Evolutionary conservation across 2,329 filamentous ascomycete genomes (phyloP).

Genomic region (Talaromyces sp.): DNA sequence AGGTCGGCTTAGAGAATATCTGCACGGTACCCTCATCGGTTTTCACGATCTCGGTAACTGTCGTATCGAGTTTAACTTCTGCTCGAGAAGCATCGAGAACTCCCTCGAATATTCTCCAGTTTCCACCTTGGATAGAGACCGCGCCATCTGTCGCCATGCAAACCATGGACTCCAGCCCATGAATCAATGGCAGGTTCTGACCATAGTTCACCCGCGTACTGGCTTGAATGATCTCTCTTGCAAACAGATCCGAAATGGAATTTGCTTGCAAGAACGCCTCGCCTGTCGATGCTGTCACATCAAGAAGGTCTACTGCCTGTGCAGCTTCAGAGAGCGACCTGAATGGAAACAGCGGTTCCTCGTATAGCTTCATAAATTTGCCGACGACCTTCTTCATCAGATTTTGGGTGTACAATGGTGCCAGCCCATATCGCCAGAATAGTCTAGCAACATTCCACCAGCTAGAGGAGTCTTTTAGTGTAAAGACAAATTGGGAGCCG

Average conservation of each 20-base stretch:
- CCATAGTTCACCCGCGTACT: constrained; percentile 94
- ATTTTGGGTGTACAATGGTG: constrained; percentile 72
- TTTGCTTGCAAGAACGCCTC: constrained; percentile 70
- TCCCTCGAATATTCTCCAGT: constrained; percentile 89
- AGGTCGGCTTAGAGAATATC: constrained; percentile 41
- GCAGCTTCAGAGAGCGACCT: constrained; percentile 70
- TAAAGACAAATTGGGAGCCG: constrained; percentile 72
- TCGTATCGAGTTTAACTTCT: constrained; percentile 65
- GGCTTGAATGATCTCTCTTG: constrained; percentile 83
- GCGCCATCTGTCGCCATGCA: constrained; percentile 89
- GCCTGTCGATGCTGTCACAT: constrained; percentile 71
- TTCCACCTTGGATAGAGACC: constrained; percentile 77
- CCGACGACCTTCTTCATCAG: constrained; percentile 72
- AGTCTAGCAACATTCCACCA: constrained; percentile 84
- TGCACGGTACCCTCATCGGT: constrained; percentile 46
- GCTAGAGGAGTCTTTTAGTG: constrained; percentile 61
- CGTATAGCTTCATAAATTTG: constrained; percentile 78
- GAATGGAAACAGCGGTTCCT: constrained; percentile 82
- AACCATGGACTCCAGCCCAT: constrained; percentile 88
- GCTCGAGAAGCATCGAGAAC: constrained; percentile 72
- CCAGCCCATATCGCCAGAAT: constrained; percentile 81
- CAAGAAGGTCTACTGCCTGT: constrained; percentile 67
- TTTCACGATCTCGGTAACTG: constrained; percentile 63
- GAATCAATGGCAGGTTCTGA: constrained; percentile 81
- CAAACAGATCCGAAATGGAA: constrained; percentile 68